A percentile compares a stretch with the other conserved stretches of the same genome.
phyloP scores from a whole-genome alignment of 2,329 filamentous ascomycete genomes.

The Berkeleyomyces basicola region DNA sequence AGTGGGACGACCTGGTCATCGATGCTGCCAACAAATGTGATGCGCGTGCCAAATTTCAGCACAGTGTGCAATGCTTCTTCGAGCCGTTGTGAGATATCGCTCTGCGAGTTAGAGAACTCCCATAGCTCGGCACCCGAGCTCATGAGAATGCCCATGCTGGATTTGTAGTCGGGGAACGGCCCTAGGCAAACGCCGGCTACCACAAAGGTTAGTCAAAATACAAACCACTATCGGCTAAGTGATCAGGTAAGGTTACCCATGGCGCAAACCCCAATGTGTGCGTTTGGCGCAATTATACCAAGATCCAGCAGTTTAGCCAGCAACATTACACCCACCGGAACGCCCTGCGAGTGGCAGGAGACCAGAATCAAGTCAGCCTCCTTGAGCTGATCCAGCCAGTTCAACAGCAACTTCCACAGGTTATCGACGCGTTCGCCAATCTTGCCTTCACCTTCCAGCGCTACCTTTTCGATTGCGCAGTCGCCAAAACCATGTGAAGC shows the following conservation, averaged over 20 bases:
- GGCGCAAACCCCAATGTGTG: constrained; percentile 71
- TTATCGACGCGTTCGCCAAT: constrained; percentile 81
- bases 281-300: constrained; percentile 53
- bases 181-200: constrained; percentile 79
- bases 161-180: constrained; percentile 83
- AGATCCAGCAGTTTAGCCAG: constrained; percentile 84
- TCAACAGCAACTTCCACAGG: constrained; percentile 83
- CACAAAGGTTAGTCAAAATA: not conserved
- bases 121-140: constrained; percentile 88
- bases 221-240: constrained; percentile 3
- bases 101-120: constrained; percentile 73
- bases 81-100: constrained; percentile 68
- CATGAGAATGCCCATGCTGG: constrained; percentile 68
- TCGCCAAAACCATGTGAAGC: constrained; percentile 55
- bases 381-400: constrained; percentile 84
- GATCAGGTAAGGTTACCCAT: constrained; percentile 30
- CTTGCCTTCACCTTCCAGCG: constrained; percentile 85
- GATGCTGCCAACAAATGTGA: constrained; percentile 84
- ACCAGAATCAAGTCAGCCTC: constrained; percentile 77
- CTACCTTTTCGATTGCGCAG: constrained; percentile 79
- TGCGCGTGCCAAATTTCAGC: constrained; percentile 60
- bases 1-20: constrained; percentile 84
- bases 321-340: constrained; percentile 84
- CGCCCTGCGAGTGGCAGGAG: constrained; percentile 91
- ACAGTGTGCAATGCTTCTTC: constrained; percentile 57